A percentile compares a stretch with the other conserved stretches of the same genome.
Conservation (phyloP, 2,329 filamentous ascomycete genomes). For the Colletotrichum camelliae region DNA sequence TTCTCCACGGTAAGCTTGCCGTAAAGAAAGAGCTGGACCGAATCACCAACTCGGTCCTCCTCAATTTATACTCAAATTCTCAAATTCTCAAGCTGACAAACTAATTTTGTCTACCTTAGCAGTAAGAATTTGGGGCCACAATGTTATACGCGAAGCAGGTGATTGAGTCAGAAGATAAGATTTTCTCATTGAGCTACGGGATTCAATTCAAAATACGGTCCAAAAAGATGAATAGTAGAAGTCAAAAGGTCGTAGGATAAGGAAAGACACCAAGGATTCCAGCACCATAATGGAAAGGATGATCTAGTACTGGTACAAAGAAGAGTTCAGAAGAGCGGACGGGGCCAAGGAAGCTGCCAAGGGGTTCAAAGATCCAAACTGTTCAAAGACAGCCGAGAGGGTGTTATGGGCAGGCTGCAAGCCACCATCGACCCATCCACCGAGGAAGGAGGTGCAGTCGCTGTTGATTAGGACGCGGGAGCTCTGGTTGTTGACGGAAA, state of each 20-base stretch:
- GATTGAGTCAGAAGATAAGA: not conserved
- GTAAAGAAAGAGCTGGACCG: not conserved
- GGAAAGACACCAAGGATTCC: not conserved
- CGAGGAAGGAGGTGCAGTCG: not conserved
- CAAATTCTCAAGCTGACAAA: not conserved
- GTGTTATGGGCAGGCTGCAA: slow-evolving; percentile 1
- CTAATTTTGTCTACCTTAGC: too few species aligned
- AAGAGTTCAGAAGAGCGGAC: not conserved
- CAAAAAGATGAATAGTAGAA: not conserved
- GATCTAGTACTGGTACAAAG: not conserved
- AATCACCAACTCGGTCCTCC: rapidly evolving
- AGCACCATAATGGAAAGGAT: not conserved
- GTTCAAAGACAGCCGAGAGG: not conserved
- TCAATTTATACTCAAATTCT: not conserved
- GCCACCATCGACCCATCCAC: not conserved
- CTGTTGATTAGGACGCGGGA: not conserved
- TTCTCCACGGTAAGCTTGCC: not conserved
- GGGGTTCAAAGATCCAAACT: not conserved
- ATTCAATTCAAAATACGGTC: not conserved
- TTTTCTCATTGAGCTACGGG: not conserved
- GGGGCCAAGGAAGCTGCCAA: not conserved
- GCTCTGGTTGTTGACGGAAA: not conserved
- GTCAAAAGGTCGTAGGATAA: not conserved
- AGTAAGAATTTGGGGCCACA: not conserved
- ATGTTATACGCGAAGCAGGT: not conserved